Conservation (phyloP, 1,139 yeast genomes). For the Suhomyces ambrosiae region DNA sequence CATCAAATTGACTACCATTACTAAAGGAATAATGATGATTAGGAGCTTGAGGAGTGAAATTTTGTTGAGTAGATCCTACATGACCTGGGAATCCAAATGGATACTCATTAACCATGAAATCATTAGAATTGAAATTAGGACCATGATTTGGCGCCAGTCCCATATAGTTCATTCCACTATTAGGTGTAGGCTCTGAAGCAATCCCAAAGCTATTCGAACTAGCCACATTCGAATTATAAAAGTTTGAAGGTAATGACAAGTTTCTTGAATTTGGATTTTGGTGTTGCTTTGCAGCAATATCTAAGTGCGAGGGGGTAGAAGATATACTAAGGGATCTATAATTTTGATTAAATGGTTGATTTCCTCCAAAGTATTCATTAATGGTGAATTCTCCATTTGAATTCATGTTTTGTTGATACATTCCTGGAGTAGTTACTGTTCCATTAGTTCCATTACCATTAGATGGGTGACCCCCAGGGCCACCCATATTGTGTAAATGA, state of each 20-base stretch:
- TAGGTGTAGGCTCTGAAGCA: constrained; percentile 1
- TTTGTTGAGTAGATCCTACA: constrained; percentile 2
- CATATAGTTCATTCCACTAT: constrained; percentile 6
- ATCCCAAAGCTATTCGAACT: constrained; percentile 1
- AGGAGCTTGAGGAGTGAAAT: constrained; percentile 5
- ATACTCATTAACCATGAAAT: constrained; percentile 17
- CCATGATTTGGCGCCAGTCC: constrained; percentile 1
- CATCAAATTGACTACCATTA: constrained; percentile 9
- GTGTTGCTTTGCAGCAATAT: constrained; percentile 1
- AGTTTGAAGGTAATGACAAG: constrained; percentile 15
- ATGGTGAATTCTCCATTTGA: constrained; percentile 36
- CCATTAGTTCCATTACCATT: neutral
- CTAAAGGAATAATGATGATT: constrained; percentile 9
- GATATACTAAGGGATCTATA: constrained; percentile 15
- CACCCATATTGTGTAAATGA: constrained; percentile 3
- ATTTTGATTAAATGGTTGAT: constrained; percentile 3
- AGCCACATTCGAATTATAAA: constrained; percentile 4
- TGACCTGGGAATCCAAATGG: constrained; percentile 19
- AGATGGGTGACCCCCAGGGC: constrained; percentile 8
- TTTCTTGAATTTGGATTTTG: constrained; percentile 11
- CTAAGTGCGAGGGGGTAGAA: constrained; percentile 8
- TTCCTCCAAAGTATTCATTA: constrained; percentile 7
- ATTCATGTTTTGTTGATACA: constrained; percentile 27
- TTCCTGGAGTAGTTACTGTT: neutral
- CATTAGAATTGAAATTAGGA: constrained; percentile 10